Evolutionary conservation across 2,329 filamentous ascomycete genomes (phyloP), one percentile per base, ranked within the genome.

Genomic region (Domatiomyces catenatus): DNA sequence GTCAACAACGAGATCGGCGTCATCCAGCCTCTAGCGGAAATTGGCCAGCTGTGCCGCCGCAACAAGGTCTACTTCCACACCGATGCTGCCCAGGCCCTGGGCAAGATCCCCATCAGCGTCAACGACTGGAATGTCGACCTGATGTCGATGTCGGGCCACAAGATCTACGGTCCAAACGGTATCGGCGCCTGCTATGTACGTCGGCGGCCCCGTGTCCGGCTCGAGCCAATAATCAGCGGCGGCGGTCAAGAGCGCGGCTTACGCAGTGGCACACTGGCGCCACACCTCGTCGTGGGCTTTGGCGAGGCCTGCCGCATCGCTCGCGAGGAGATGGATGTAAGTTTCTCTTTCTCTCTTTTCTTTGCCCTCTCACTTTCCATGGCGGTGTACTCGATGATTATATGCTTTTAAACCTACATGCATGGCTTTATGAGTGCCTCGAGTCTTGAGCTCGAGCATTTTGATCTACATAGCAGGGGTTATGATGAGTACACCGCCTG

Each of bases 1-100:
- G 92, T 98, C 62, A 98, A 98, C 74, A 98, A 98, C 67, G 92
- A 98, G 70, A 96, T 98, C 62, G 92, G 92, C 63, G 92, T 98
- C n/a, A 93, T 98, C 52, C 92, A 98, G 68, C 92, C 92, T 0
- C 71, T 98, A 52, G 85, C 87, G 60, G 80, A 94, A 70, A 98
- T 98, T 64, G 92, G 92, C 62, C 84, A 83, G 69, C 73, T 98
- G 12, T 98, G 92, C 69, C 81, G 92, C 48, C 77, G 80, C 50
- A 92, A 86, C 69, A 95, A 95, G 73, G 75, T 95, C 44, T 98
- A 95, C 70, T 98, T 98, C 79, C 92, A 98, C 71, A 94, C 88
- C 20, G 92, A 98, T 67, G 92, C 77, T 48, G 92, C 92, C 1
- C 92, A 98, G 71, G 92, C 92, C 15, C 89, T 96, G n/a, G 92